Conservation (phyloP, 2,329 filamentous ascomycete species). For the Arthroderma sp. region DNA sequence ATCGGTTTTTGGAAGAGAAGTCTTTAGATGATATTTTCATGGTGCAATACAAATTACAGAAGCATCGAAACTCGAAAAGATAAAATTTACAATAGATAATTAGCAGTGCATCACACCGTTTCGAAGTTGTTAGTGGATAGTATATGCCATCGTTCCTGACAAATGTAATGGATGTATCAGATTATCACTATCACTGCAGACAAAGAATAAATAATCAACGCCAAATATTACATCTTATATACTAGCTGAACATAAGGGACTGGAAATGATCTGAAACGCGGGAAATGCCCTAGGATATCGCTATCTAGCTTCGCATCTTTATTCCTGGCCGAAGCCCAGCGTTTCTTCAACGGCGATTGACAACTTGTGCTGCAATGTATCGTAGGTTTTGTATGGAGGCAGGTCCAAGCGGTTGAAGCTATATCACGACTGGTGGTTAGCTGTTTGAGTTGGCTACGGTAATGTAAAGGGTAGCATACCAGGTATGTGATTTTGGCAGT, state of each 20-base stretch:
- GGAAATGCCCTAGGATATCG: not conserved
- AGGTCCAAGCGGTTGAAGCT: constrained; percentile 97
- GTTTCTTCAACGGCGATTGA: constrained; percentile 98
- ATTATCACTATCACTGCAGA: too few relatives aligned
- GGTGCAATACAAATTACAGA: too few relatives aligned
- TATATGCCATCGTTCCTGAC: too few relatives aligned
- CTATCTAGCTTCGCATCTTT: constrained; percentile 21
- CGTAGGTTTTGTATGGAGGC: constrained; percentile 80
- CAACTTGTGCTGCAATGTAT: constrained; percentile 75
- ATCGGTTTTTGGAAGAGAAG: too few relatives aligned
- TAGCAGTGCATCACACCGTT: too few relatives aligned
- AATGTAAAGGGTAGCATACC: constrained; percentile 45
- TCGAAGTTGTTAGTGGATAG: too few relatives aligned
- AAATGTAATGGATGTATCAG: too few relatives aligned
- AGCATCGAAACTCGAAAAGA: too few relatives aligned
- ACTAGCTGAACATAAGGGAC: constrained; percentile 7
- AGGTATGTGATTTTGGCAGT: constrained; percentile 93
- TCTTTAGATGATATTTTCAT: too few relatives aligned
- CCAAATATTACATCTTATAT: constrained; percentile 3
- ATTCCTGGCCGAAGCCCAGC: constrained; percentile 97
- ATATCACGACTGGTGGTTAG: constrained; percentile 5
- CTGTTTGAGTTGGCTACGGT: not conserved
- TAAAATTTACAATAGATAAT: too few relatives aligned
- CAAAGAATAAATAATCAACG: too few relatives aligned
- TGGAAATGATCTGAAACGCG: not conserved